These are phyloP conservation scores for Leptodontidium sp. DNA, from an alignment of 2,329 filamentous ascomycete genomes.

Conservation along the genomic window DNA sequence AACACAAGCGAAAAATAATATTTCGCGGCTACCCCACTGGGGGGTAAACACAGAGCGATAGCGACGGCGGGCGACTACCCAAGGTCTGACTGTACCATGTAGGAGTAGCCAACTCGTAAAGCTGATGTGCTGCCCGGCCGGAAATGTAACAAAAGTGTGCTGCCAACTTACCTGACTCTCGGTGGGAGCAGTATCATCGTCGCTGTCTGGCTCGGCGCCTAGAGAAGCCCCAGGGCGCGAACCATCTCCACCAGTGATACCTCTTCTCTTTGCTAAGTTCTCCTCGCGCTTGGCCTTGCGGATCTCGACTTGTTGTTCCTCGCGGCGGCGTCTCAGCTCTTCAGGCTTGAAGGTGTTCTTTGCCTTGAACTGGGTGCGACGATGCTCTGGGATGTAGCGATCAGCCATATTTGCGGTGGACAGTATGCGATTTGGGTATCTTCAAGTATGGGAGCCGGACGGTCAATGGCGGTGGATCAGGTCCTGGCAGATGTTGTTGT, in stretches of 20 bases:
- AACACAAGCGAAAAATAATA: conserved; percentile 44
- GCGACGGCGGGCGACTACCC: not conserved
- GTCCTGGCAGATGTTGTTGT: conserved; percentile 28
- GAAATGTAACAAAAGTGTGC: conserved; percentile 20
- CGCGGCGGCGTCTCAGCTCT: conserved; percentile 95
- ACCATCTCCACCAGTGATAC: conserved; percentile 82
- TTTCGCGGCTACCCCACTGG: conserved; percentile 44
- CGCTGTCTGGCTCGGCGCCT: conserved; percentile 91
- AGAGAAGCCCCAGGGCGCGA: conserved; percentile 81
- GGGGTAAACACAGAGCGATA: conserved; percentile 40
- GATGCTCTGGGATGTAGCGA: conserved; percentile 99
- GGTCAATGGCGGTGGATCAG: conserved; percentile 32
- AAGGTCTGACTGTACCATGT: not conserved
- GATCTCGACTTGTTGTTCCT: conserved; percentile 99
- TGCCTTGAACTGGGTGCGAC: conserved; percentile 99
- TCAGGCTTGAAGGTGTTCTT: conserved; percentile 99
- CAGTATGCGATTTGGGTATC: conserved; percentile 27
- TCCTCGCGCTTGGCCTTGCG: conserved; percentile 98
- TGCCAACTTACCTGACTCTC: conserved; percentile 85
- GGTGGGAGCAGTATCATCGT: conserved; percentile 94
- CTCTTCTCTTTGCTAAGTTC: conserved; percentile 97
- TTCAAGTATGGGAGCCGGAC: conserved; percentile 22
- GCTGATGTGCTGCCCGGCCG: not conserved
- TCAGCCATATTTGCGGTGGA: conserved; percentile 76
- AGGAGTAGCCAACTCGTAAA: not conserved